Evolutionary conservation across 352 stramenopile species (phyloP).

Genomic region (Globisporangium megalacanthum): DNA sequence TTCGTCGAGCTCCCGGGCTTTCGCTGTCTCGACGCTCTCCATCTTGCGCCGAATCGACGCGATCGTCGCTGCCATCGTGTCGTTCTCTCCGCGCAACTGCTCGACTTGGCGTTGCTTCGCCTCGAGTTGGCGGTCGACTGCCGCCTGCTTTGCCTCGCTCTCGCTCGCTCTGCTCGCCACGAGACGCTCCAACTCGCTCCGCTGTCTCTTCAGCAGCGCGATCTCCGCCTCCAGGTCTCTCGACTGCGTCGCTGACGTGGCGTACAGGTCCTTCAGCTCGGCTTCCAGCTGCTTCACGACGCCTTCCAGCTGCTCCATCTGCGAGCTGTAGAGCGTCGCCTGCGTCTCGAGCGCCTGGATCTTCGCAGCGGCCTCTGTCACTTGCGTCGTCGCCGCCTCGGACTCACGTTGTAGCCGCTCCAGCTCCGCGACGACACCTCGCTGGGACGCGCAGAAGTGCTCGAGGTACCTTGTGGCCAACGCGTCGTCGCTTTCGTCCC

Average conservation of each 20-base stretch:
- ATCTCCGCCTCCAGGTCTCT: slow-evolving; percentile 49
- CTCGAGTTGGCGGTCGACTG: slow-evolving; percentile 32
- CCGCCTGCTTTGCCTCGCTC: slow-evolving; percentile 31
- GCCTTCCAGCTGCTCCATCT: slow-evolving; percentile 43
- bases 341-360: slow-evolving; percentile 33
- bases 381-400: slow-evolving; percentile 33
- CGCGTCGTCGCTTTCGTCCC: slow-evolving; percentile 18
- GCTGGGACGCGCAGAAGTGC: slow-evolving; percentile 31
- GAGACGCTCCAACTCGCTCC: slow-evolving; percentile 30
- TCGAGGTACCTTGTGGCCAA: slow-evolving; percentile 27
- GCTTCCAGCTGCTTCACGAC: slow-evolving; percentile 29
- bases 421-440: slow-evolving; percentile 26
- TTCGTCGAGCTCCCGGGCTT: slow-evolving; percentile 33
- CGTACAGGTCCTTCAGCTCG: slow-evolving; percentile 49
- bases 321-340: slow-evolving; percentile 28
- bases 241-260: slow-evolving; percentile 29
- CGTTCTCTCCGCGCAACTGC: slow-evolving; percentile 38
- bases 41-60: slow-evolving; percentile 39
- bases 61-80: slow-evolving; percentile 27
- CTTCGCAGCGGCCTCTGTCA: slow-evolving; percentile 23
- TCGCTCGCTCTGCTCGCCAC: slow-evolving; percentile 31
- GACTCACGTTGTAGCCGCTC: slow-evolving; percentile 43
- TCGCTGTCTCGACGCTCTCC: slow-evolving; percentile 28
- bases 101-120: slow-evolving; percentile 39
- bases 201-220: slow-evolving; percentile 29